Evolutionary conservation across 345 rosid genomes (phyloP).

Genomic region (Hibiscus trionum): DNA sequence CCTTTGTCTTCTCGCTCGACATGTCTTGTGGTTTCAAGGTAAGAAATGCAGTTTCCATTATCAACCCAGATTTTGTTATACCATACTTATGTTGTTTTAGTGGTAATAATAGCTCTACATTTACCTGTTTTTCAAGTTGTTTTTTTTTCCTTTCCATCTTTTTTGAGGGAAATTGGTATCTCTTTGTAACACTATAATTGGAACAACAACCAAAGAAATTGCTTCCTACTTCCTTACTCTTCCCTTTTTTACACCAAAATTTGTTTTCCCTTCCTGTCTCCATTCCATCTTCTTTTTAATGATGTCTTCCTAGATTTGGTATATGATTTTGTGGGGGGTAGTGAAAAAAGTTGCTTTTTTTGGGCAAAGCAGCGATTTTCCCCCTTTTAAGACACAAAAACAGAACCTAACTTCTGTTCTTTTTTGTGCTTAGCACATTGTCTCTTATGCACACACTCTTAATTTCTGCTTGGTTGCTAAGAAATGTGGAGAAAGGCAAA

Average conservation of each 20-base stretch:
- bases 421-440: neutral
- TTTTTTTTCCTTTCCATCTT: neutral
- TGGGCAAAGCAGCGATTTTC: neutral
- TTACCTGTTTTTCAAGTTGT: neutral
- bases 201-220: neutral
- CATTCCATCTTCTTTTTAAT: neutral
- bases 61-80: neutral
- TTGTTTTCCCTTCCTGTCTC: neutral
- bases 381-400: neutral
- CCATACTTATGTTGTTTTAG: neutral
- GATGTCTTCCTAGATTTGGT: neutral
- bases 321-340: slow-evolving; percentile 4
- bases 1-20: neutral
- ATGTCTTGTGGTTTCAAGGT: slow-evolving; percentile 12
- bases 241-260: neutral
- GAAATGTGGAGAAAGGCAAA: slow-evolving; percentile 2
- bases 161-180: neutral
- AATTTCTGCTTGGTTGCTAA: neutral
- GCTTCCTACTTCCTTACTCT: neutral
- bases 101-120: neutral
- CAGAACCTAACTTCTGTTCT: neutral
- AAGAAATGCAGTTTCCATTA: neutral
- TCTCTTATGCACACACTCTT: neutral
- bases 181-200: neutral
- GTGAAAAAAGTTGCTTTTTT: neutral